These are phyloP conservation scores for Polygonum aviculare DNA, from an alignment of 148 eudicot species.

Conservation along the genomic window DNA sequence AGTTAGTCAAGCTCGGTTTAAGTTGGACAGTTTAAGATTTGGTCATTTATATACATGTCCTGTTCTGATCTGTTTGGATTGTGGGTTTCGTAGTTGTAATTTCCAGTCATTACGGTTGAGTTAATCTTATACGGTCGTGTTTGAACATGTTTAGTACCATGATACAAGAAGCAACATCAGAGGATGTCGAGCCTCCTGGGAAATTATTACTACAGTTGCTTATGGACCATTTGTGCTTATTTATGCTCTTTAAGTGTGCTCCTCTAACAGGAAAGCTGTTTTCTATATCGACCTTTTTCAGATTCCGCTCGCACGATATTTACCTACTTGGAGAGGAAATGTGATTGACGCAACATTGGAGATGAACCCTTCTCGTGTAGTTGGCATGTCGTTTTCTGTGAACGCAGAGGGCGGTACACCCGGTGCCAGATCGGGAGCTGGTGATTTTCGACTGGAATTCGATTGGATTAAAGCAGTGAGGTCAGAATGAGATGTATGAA, in stretches of 20 bases:
- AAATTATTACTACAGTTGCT: background rate
- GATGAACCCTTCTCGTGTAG: slow-evolving; percentile 82
- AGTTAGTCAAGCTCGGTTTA: background rate
- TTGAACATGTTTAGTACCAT: background rate
- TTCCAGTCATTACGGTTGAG: background rate
- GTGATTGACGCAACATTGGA: slow-evolving; percentile 80
- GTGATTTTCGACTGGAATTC: slow-evolving; percentile 77
- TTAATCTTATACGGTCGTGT: background rate
- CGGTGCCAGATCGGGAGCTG: slow-evolving; percentile 75
- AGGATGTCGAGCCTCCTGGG: background rate
- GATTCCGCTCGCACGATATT: slow-evolving; percentile 84
- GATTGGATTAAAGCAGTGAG: slow-evolving; percentile 95
- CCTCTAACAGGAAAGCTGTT: background rate
- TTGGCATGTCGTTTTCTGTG: slow-evolving; percentile 90
- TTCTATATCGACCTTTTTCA: slow-evolving; percentile 13
- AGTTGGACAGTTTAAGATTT: too few relatives aligned
- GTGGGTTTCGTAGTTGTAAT: too few relatives aligned
- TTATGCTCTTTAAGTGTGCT: background rate
- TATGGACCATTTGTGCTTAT: too few relatives aligned
- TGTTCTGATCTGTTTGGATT: background rate
- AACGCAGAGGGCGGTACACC: slow-evolving; percentile 91
- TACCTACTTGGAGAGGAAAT: slow-evolving; percentile 97
- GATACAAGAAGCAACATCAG: background rate
- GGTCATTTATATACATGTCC: too few relatives aligned
- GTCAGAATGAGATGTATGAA: slow-evolving; percentile 22